Base-by-base conservation (phyloP, 495 filamentous ascomycete species). In the Talaromyces trachyspermus region DNA sequence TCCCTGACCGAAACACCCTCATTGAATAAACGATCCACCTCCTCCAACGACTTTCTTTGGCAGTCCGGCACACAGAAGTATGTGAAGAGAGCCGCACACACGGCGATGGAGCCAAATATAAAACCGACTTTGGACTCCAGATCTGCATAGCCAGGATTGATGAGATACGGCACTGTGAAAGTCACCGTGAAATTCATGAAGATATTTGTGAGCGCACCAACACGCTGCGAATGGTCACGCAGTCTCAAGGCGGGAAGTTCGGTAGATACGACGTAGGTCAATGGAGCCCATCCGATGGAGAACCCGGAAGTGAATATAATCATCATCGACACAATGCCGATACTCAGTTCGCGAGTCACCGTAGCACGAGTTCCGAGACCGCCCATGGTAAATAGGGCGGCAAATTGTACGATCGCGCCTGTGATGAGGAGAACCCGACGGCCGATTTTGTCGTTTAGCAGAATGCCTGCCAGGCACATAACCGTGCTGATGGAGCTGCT, bases 101-200 rank as follows among this genome's bases (percentile, higher is more conserved):
- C 4, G 6, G 15, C 36, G n/a, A 39, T 39, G 22, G 36, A 11
- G 23, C 63, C 66, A 38, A 55, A 70, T 4, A 70, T 52, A 36
- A 63, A 70, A 5, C 64, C 65, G n/a, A 70, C 58, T 30, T 65
- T 66, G 1, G 56, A 52, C 3, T 59, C 50, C 15, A 70, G 51
- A 26, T 61, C 48, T 15, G 58, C 63, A 22, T 66, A 60, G 1
- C 49, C 49, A 2, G 57, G 50, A 22, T 59, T 43, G 2, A 54
- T 33, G 2, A 54, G 43, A 39, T 64, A 68, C 9, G 56, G 65
- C 20, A 64, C 52, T 15, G 56, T 61, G 32, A 63, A 66, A 5
- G 56, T 55, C 12, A 58, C 51, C 12, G n/a, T n/a, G n/a, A n/a
- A n/a, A n/a, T n/a, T n/a, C n/a, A n/a, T n/a, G n/a, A n/a, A n/a